Evolutionary conservation across 164 flowering plant species (phyloP).

Genomic region (Santalum album): DNA sequence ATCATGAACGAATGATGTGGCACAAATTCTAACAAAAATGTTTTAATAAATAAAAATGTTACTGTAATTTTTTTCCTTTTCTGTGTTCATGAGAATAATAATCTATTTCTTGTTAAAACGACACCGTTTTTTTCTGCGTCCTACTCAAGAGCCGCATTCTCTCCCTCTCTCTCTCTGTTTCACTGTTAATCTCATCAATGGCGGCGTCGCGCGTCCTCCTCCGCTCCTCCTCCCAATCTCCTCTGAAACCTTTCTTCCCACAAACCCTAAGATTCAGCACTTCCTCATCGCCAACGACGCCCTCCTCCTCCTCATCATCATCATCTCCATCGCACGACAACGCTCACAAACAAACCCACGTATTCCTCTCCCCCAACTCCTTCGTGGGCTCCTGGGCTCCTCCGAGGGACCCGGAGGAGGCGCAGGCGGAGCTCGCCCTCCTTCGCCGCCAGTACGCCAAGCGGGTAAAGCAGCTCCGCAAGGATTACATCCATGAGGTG

Average conservation of each 20-base stretch:
- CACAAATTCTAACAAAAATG: too few relatives aligned
- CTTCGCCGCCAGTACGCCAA: slow-evolving; percentile 58
- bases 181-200: slow-evolving; percentile 10
- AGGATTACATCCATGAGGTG: slow-evolving; percentile 57
- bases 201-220: slow-evolving; percentile 14
- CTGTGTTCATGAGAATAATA: too few relatives aligned
- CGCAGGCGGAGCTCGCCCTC: slow-evolving; percentile 37
- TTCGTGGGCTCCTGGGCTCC: slow-evolving; percentile 66
- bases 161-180: neutral
- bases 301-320: neutral
- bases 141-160: too few relatives aligned
- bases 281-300: neutral
- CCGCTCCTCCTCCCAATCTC: neutral
- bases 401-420: slow-evolving; percentile 52
- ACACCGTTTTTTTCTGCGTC: too few relatives aligned
- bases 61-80: too few relatives aligned
- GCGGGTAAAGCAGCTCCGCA: slow-evolving; percentile 53
- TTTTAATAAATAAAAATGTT: too few relatives aligned
- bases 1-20: too few relatives aligned
- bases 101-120: too few relatives aligned
- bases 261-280: slow-evolving; percentile 2
- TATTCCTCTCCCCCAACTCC: slow-evolving; percentile 28
- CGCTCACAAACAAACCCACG: slow-evolving; percentile 30
- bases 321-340: slow-evolving; percentile 12
- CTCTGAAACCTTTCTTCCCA: neutral